A percentile compares a stretch with the other conserved stretches of the same genome.
Conservation (phyloP, 371 early-diverging fungal genomes). For the Mucor lusitanicus region DNA sequence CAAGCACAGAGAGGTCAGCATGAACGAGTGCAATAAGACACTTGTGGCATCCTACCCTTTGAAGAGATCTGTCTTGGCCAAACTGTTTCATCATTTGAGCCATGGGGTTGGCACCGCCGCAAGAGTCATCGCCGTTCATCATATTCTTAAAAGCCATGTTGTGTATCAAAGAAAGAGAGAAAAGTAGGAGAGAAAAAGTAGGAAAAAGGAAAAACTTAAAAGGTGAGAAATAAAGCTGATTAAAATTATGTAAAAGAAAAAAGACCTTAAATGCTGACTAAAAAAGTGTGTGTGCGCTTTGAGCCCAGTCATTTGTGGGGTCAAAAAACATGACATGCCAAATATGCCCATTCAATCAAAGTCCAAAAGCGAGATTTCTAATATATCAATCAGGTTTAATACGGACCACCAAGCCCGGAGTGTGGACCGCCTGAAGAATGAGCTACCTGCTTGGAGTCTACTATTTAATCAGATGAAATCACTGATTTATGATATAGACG, state of each 20-base stretch:
- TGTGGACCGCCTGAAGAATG: too few species aligned
- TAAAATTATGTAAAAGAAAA: not conserved
- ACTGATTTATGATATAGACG: too few species aligned
- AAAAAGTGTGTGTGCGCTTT: not conserved
- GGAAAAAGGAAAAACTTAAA: not conserved
- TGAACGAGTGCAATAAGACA: not conserved
- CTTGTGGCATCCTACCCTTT: slow-evolving; percentile 37
- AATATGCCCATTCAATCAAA: too few species aligned
- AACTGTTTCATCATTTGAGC: slow-evolving; percentile 62
- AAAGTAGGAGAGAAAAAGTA: too few species aligned
- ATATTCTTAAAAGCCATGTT: slow-evolving; percentile 30
- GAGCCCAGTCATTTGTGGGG: slow-evolving; percentile 1
- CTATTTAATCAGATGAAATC: too few species aligned
- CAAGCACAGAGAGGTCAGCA: not conserved
- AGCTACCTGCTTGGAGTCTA: too few species aligned
- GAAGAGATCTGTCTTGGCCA: slow-evolving; percentile 51
- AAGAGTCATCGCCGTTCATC: slow-evolving; percentile 56
- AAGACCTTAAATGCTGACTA: not conserved
- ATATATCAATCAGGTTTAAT: too few species aligned
- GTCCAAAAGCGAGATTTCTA: too few species aligned
- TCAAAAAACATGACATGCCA: not conserved
- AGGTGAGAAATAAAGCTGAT: not conserved
- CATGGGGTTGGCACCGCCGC: slow-evolving; percentile 60
- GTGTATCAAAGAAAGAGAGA: not conserved
- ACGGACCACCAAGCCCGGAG: too few species aligned